Conservation (phyloP, 306 rosid genomes). For the Canavalia ensiformis region DNA sequence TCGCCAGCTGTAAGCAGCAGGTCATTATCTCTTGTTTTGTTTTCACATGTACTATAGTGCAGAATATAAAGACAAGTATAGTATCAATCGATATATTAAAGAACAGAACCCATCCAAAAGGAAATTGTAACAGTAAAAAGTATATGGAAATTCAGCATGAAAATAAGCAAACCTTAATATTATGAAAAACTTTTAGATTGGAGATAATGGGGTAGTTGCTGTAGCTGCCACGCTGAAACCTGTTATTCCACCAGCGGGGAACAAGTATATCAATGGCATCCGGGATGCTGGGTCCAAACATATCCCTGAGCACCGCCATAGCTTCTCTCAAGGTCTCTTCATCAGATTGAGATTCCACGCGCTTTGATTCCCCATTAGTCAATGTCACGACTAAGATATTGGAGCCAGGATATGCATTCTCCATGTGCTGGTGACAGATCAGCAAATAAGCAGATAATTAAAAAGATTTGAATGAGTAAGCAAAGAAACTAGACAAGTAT, state of each 20-base stretch:
- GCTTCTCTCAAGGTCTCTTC: slow-evolving; percentile 82
- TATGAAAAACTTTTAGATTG: slow-evolving; percentile 59
- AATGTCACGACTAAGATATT: slow-evolving; percentile 93
- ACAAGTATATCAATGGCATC: slow-evolving; percentile 84
- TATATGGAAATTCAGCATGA: background rate
- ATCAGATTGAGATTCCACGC: slow-evolving; percentile 89
- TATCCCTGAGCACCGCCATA: slow-evolving; percentile 85
- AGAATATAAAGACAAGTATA: slow-evolving; percentile 34
- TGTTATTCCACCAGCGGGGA: slow-evolving; percentile 93
- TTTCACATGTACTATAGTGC: slow-evolving; percentile 25
- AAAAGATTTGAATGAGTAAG: slow-evolving; percentile 44
- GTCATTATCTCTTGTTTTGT: slow-evolving; percentile 46
- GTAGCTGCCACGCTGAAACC: slow-evolving; percentile 96
- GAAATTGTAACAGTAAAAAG: slow-evolving; percentile 2
- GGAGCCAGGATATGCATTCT: slow-evolving; percentile 94
- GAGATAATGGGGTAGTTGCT: slow-evolving; percentile 89
- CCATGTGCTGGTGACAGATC: slow-evolving; percentile 91
- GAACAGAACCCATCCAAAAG: slow-evolving; percentile 20
- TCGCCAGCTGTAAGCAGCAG: slow-evolving; percentile 42
- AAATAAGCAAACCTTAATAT: slow-evolving; percentile 70
- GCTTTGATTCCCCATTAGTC: slow-evolving; percentile 95
- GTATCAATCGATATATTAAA: slow-evolving; percentile 18
- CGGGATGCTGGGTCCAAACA: slow-evolving; percentile 88
- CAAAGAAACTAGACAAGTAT: slow-evolving; percentile 39
- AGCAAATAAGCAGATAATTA: slow-evolving; percentile 51